Conservation (phyloP, 805 yeast species). For the Lipomyces yamadae region DNA sequence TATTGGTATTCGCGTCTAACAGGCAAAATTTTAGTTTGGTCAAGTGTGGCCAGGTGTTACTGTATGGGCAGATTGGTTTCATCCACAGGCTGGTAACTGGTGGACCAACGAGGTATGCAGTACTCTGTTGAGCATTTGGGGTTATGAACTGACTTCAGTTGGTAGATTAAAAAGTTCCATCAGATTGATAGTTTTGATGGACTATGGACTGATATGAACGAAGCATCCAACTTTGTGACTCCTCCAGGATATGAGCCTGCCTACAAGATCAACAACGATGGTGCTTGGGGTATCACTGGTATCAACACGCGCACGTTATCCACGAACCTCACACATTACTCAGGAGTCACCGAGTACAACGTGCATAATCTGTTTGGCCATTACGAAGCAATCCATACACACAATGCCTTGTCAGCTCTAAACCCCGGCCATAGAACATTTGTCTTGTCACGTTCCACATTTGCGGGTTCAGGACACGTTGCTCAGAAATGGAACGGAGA, state of each 20-base stretch:
- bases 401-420: conserved; percentile 8
- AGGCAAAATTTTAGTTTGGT: conserved; percentile 40
- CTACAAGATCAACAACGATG: not conserved
- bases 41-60: conserved; percentile 47
- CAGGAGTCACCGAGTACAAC: conserved; percentile 41
- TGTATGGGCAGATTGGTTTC: conserved; percentile 45
- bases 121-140: not conserved
- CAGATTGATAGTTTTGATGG: conserved; percentile 26
- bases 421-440: conserved; percentile 56
- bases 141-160: conserved; percentile 28
- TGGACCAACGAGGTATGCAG: conserved; percentile 40
- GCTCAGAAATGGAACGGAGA: conserved; percentile 91
- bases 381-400: conserved; percentile 15
- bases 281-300: conserved; percentile 3
- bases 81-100: conserved; percentile 32
- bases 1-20: not conserved
- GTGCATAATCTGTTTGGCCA: conserved; percentile 44
- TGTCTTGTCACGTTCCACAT: conserved; percentile 71
- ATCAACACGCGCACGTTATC: conserved; percentile 2
- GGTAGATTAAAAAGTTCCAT: conserved; percentile 15
- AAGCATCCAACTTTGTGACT: conserved; percentile 35
- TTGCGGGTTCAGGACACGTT: conserved; percentile 77
- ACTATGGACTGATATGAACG: conserved; percentile 84
- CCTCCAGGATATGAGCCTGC: conserved; percentile 5
- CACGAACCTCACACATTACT: conserved; percentile 1